These are phyloP conservation scores for Diaporthe capsici DNA, from an alignment of 2,329 filamentous ascomycete species.

Conservation along the genomic window DNA sequence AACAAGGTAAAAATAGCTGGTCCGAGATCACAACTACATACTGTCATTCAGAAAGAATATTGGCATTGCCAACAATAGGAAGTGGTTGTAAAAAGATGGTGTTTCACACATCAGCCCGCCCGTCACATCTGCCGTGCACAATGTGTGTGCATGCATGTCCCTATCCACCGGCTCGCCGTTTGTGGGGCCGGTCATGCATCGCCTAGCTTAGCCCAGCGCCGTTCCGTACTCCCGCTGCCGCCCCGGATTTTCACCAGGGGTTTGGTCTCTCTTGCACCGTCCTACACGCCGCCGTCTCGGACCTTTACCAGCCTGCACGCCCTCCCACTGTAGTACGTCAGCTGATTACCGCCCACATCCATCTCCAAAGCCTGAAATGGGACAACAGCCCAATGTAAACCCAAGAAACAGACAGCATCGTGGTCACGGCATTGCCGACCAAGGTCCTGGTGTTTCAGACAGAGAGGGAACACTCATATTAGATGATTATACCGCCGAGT, in stretches of 20 bases:
- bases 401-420: neutral
- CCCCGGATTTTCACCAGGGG: neutral
- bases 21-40: neutral
- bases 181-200: constrained; percentile 10
- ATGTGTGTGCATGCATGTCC: neutral
- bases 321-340: neutral
- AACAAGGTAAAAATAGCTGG: constrained; percentile 20
- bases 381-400: neutral
- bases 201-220: neutral
- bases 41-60: neutral
- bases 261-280: neutral
- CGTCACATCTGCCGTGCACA: neutral
- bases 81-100: neutral
- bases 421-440: neutral
- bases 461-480: neutral
- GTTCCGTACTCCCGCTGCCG: constrained; percentile 1
- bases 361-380: too few relatives aligned
- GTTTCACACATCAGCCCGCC: neutral
- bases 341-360: neutral
- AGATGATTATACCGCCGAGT: neutral
- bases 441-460: neutral
- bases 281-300: neutral
- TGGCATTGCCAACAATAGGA: neutral
- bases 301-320: neutral
- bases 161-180: constrained; percentile 3